A percentile compares a stretch with the other conserved stretches of the same genome.
These are phyloP conservation scores for Globisporangium spinosum DNA, from an alignment of 352 stramenopile genomes.

Conservation along the genomic window DNA sequence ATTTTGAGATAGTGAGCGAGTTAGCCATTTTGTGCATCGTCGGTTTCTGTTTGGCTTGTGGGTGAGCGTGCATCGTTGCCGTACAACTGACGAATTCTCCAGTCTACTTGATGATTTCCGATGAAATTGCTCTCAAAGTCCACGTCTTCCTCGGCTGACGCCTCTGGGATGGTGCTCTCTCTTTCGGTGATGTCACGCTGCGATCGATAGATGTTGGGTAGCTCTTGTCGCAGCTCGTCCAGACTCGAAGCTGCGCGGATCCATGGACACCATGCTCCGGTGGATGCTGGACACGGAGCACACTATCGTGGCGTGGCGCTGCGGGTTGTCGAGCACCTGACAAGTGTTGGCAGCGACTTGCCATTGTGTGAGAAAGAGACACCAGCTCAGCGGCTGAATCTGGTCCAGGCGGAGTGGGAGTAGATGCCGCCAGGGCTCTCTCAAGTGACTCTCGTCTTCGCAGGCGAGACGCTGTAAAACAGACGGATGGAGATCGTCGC, in stretches of 20 bases:
- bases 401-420: constrained; percentile 32
- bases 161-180: neutral
- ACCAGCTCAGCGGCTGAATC: constrained; percentile 45
- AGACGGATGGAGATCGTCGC: neutral
- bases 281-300: constrained; percentile 34
- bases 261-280: constrained; percentile 25
- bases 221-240: constrained; percentile 36
- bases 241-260: constrained; percentile 46
- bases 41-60: neutral
- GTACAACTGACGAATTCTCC: neutral
- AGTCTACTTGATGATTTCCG: neutral
- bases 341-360: constrained; percentile 24
- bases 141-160: neutral
- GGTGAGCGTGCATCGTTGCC: neutral
- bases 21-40: neutral
- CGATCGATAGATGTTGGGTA: constrained; percentile 31
- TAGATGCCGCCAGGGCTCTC: constrained; percentile 27
- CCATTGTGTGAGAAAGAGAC: constrained; percentile 54
- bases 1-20: constrained; percentile 27
- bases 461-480: neutral
- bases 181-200: neutral
- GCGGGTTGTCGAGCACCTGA: constrained; percentile 1
- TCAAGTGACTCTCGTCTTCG: neutral
- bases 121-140: neutral
- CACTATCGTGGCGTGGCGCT: constrained; percentile 16